Percentiles rank a stretch among this genome's conserved stretches.
Evolutionary conservation across 2,329 filamentous ascomycete genomes (phyloP).

Genomic region (Hypomyces perniciosus): DNA sequence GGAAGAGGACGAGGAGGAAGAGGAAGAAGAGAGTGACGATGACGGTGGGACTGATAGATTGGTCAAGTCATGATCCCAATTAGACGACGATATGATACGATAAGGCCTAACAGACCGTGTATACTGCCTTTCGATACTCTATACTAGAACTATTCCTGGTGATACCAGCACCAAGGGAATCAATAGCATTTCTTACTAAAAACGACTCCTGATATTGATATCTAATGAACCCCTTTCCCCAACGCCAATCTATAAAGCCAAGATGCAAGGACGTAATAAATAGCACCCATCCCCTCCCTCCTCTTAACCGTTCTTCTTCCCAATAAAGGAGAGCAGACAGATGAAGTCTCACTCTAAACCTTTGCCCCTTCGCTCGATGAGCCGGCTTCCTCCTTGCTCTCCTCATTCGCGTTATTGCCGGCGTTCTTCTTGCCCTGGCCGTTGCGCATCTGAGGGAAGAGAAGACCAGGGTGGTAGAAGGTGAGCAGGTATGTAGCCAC

Average conservation of each 20-base stretch:
- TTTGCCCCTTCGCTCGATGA: conserved; percentile 22
- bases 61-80: conserved; percentile 24
- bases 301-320: not conserved
- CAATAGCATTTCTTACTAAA: not conserved
- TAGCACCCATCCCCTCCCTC: not conserved
- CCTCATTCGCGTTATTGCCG: conserved; percentile 9
- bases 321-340: not conserved
- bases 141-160: not conserved
- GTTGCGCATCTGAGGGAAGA: conserved; percentile 49
- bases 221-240: not conserved
- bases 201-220: not conserved
- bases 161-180: not conserved
- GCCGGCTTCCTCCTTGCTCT: conserved; percentile 21
- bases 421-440: conserved; percentile 19
- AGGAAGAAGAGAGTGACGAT: conserved; percentile 44
- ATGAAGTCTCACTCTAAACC: conserved; percentile 6
- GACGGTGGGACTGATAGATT: conserved; percentile 40
- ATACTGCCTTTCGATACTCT: not conserved
- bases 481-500: conserved; percentile 45
- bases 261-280: not conserved
- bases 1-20: conserved; percentile 42
- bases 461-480: conserved; percentile 47
- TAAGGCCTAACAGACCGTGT: not conserved
- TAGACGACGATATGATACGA: not conserved
- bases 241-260: not conserved